phyloP scores from a whole-genome alignment of 2,329 filamentous ascomycete genomes.

The Aureobasidium sp. region DNA sequence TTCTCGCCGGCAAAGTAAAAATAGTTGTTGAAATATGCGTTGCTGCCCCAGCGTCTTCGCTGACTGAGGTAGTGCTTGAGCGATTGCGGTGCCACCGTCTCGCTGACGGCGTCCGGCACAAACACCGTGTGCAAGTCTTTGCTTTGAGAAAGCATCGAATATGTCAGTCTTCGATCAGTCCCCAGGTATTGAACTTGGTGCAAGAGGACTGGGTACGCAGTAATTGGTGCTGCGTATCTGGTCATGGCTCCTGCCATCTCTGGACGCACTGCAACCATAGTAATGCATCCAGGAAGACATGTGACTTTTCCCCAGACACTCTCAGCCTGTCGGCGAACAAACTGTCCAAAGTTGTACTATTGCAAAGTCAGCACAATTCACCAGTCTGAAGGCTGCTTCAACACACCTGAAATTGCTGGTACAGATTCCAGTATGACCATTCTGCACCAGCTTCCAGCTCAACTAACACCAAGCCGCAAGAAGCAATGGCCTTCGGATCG shows the following conservation, averaged over 20 bases:
- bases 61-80: slow-evolving; percentile 31
- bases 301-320: slow-evolving; percentile 22
- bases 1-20: slow-evolving; percentile 30
- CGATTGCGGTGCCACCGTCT: slow-evolving; percentile 31
- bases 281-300: slow-evolving; percentile 23
- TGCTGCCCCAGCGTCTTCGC: slow-evolving; percentile 31
- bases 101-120: slow-evolving; percentile 29
- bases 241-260: slow-evolving; percentile 23
- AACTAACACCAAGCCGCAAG: slow-evolving; percentile 22
- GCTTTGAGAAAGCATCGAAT: slow-evolving; percentile 22
- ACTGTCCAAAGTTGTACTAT: slow-evolving; percentile 22
- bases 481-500: slow-evolving; percentile 22
- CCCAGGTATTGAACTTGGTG: slow-evolving; percentile 25
- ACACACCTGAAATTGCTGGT: slow-evolving; percentile 22
- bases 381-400: not conserved
- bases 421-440: slow-evolving; percentile 24
- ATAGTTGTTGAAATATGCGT: slow-evolving; percentile 34
- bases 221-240: slow-evolving; percentile 23
- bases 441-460: slow-evolving; percentile 23
- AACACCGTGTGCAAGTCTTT: slow-evolving; percentile 26
- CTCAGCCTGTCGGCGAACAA: slow-evolving; percentile 22
- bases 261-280: slow-evolving; percentile 22
- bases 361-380: not conserved
- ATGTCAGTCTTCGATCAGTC: slow-evolving; percentile 22
- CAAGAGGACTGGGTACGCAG: slow-evolving; percentile 20